Conservation (phyloP, 2,329 filamentous ascomycete genomes). For the Endocalyx cinctus region DNA sequence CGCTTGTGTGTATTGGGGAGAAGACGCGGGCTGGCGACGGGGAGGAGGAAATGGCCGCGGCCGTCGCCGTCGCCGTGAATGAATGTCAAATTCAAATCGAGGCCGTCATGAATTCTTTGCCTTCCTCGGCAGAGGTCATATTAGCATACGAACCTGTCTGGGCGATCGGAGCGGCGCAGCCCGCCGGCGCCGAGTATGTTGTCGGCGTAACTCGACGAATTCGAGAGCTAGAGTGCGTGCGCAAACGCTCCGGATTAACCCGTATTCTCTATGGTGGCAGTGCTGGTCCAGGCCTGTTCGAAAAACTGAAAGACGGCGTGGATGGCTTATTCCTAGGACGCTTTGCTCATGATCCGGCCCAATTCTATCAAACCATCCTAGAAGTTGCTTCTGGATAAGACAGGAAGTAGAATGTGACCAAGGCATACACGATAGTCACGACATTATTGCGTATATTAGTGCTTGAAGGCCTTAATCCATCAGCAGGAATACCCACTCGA, state of each 20-base stretch:
- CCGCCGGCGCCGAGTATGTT: constrained; percentile 69
- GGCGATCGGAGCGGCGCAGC: constrained; percentile 74
- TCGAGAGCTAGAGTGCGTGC: constrained; percentile 47
- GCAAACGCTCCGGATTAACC: constrained; percentile 48
- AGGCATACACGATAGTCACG: too few relatives aligned
- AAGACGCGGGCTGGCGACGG: constrained; percentile 42
- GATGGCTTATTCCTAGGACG: constrained; percentile 79
- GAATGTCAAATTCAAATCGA: constrained; percentile 65
- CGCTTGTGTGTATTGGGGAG: constrained; percentile 79
- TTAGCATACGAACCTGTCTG: constrained; percentile 86
- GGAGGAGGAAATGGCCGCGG: constrained; percentile 23
- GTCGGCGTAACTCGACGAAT: constrained; percentile 64
- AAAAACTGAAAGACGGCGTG: constrained; percentile 60
- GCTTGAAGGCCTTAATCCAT: too few relatives aligned
- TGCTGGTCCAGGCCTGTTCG: constrained; percentile 74
- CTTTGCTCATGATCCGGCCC: constrained; percentile 72
- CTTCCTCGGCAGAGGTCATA: constrained; percentile 62
- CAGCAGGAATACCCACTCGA: too few relatives aligned
- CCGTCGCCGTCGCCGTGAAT: constrained; percentile 54
- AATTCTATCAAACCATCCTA: constrained; percentile 65
- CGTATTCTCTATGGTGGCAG: constrained; percentile 79
- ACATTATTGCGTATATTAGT: too few relatives aligned
- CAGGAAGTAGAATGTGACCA: too few relatives aligned
- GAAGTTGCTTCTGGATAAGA: constrained; percentile 54
- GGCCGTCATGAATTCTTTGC: constrained; percentile 56